Evolutionary conservation across 495 filamentous ascomycete species (phyloP).

Genomic region (Cladorrhinum samala): DNA sequence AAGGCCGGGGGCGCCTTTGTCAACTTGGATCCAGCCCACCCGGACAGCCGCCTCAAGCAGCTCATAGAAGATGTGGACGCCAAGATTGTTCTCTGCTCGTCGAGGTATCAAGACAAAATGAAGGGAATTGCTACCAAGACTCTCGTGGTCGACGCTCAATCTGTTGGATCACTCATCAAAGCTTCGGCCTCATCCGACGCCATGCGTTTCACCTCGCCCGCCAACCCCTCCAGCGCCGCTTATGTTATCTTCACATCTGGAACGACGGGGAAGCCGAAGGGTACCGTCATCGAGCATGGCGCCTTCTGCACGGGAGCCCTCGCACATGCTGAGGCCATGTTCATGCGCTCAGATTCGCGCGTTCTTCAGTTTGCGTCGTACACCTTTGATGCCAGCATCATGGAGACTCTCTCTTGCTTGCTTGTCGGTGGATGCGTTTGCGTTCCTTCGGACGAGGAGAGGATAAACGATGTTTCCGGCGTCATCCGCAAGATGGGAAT

Average conservation of each 20-base stretch:
- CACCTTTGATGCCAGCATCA: slow-evolving; percentile 54
- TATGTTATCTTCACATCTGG: slow-evolving; percentile 57
- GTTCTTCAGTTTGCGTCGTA: slow-evolving; percentile 57
- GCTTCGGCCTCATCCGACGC: neutral
- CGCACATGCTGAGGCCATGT: slow-evolving; percentile 35
- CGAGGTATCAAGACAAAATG: slow-evolving; percentile 29
- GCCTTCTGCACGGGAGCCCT: slow-evolving; percentile 31
- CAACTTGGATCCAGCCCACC: slow-evolving; percentile 51
- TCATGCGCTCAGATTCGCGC: slow-evolving; percentile 36
- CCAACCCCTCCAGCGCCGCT: slow-evolving; percentile 27
- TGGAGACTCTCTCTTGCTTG: slow-evolving; percentile 52
- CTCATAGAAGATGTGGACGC: slow-evolving; percentile 20
- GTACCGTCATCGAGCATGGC: slow-evolving; percentile 41
- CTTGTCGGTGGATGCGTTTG: slow-evolving; percentile 44
- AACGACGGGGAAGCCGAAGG: slow-evolving; percentile 37
- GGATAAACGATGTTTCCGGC: slow-evolving; percentile 23
- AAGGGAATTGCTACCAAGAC: slow-evolving; percentile 2
- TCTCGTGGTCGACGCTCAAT: slow-evolving; percentile 7
- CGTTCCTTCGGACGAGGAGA: slow-evolving; percentile 30
- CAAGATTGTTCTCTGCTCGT: slow-evolving; percentile 44
- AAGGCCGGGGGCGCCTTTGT: slow-evolving; percentile 57
- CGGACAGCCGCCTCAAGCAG: slow-evolving; percentile 39
- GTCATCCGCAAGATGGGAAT: slow-evolving; percentile 20
- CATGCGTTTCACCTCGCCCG: slow-evolving; percentile 6
- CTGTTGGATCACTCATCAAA: neutral